Evolutionary conservation across 73 alveolate species (phyloP), one percentile per base, ranked within the genome.

Genomic region (Symbiodinium pilosum): DNA sequence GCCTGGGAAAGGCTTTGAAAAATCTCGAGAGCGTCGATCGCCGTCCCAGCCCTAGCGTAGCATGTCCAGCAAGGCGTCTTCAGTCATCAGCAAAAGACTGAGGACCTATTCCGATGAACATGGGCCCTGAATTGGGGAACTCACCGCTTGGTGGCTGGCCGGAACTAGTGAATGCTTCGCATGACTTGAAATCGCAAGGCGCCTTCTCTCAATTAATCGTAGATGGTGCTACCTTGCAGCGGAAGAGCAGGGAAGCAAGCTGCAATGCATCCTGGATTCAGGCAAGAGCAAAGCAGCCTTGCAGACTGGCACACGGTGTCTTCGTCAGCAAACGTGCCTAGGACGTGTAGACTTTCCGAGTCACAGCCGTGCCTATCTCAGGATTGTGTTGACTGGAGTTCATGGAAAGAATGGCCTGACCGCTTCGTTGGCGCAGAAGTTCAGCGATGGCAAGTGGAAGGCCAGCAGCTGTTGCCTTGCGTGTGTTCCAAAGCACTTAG

Each of bases 81-180:
- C 59, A 47, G 59, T 47, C 14, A 47, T 6, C 59, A 47, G 21
- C 14, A 14, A 12, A 20, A 1, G 41, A 36, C n/a, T 52, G 41
- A 91, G 96, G 96, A 21, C 96, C 96, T 2, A 40, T 91, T 68
- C 96, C 96, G 9, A 77, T 44, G 75, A 91, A 91, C 16, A 20
- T 91, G 69, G 32, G 32, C 32, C 28, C 77, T 36, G 38, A 24
- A 9, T 86, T 84, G 40, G 96, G 43, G 81, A 91, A 47, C 40
- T 91, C 96, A 20, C 96, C 96, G 4, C 64, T 91, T 69, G 96
- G 96, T 30, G 96, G 96, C 38, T 91, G 96, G 96, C 96, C 96
- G 2, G 81, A 64, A 32, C 81, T 64, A 38, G 30, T 64, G 81
- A 64, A 64, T 38, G 81, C 24, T 6, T 20, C 81, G 38, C 81